Evolutionary conservation across 176 grass and related monocot species (phyloP).

Genomic region (Carex kokanica): DNA sequence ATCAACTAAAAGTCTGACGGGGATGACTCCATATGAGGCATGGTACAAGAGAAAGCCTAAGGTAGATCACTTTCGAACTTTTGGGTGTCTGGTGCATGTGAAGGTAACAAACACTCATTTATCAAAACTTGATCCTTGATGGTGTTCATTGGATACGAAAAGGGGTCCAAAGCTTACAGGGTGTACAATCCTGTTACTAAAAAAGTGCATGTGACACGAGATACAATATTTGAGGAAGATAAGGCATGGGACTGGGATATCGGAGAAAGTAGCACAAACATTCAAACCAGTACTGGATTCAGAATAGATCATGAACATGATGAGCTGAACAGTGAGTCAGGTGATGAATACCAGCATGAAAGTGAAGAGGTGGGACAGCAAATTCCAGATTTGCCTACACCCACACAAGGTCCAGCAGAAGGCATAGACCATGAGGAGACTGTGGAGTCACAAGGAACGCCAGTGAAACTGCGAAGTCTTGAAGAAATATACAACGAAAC

Average conservation of each 20-base stretch:
- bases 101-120: not conserved
- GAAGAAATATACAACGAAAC: not conserved
- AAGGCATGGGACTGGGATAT: not conserved
- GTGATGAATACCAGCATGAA: not conserved
- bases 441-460: not conserved
- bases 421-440: not conserved
- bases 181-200: not conserved
- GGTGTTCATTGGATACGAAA: not conserved
- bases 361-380: not conserved
- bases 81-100: not conserved
- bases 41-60: not conserved
- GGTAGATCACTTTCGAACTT: not conserved
- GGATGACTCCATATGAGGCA: not conserved
- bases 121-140: not conserved
- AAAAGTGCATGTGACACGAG: not conserved
- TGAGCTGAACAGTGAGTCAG: no score
- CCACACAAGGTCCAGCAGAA: no score
- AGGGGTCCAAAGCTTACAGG: not conserved
- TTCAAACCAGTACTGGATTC: not conserved
- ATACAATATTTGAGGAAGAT: slow-evolving; percentile 18
- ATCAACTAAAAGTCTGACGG: not conserved
- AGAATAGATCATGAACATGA: no score
- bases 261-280: not conserved
- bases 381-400: not conserved
- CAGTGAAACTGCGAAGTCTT: not conserved